Evolutionary conservation across 2,329 filamentous ascomycete species (phyloP).

Genomic region (Colletotrichum kahawae): DNA sequence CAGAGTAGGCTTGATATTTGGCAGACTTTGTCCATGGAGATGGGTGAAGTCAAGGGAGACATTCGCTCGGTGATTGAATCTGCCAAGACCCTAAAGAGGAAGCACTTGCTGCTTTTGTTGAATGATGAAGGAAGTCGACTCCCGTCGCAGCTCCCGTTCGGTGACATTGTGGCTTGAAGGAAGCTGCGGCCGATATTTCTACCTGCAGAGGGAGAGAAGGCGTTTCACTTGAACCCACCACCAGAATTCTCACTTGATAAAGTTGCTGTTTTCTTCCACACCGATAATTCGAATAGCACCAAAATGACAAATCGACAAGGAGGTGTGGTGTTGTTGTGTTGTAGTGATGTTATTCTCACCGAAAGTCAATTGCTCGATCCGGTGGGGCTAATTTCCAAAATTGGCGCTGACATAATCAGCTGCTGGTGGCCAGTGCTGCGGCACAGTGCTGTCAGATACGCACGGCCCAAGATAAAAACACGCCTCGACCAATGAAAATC

Average conservation of each 20-base stretch:
- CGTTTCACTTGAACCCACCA: neutral
- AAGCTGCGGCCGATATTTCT: neutral
- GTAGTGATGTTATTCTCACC: neutral
- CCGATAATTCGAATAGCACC: neutral
- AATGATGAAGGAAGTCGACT: neutral
- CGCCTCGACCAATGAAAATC: constrained; percentile 19
- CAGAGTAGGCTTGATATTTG: neutral
- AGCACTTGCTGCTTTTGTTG: neutral
- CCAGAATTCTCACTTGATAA: too few relatives aligned
- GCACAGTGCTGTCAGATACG: neutral
- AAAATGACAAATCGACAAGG: neutral
- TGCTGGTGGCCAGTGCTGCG: neutral
- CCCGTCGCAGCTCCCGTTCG: neutral
- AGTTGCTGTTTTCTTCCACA: too few relatives aligned
- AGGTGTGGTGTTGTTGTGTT: rapidly evolving
- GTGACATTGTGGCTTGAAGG: neutral
- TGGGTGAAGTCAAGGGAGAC: neutral
- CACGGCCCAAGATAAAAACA: neutral
- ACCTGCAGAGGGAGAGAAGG: neutral
- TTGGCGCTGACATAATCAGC: neutral
- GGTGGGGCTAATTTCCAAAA: neutral
- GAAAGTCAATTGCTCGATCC: neutral
- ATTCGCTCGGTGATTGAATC: neutral
- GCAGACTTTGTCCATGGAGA: neutral
- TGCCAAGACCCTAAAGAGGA: neutral